These are phyloP conservation scores for Aspergillus sp. DNA, from an alignment of 2,329 filamentous ascomycete species.

Conservation along the genomic window DNA sequence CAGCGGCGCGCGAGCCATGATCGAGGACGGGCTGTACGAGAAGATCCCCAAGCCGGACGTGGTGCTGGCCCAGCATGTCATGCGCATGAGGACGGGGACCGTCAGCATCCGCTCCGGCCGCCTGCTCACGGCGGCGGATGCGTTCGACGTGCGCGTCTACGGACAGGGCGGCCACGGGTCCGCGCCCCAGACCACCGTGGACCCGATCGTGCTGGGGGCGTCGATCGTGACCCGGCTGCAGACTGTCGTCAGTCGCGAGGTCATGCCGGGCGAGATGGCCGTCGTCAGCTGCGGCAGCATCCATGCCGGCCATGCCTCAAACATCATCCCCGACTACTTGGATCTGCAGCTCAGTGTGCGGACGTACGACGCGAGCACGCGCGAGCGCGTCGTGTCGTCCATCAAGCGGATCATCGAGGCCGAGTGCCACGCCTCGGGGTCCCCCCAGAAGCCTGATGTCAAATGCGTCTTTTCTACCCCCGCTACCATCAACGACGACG, in stretches of 20 bases:
- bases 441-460: slow-evolving; percentile 44
- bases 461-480: slow-evolving; percentile 46
- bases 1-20: slow-evolving; percentile 59
- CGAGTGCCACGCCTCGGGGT: slow-evolving; percentile 53
- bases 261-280: slow-evolving; percentile 39
- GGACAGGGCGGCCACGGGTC: slow-evolving; percentile 47
- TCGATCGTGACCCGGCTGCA: slow-evolving; percentile 43
- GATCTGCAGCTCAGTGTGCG: slow-evolving; percentile 45
- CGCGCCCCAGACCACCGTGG: slow-evolving; percentile 45
- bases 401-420: slow-evolving; percentile 50
- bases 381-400: slow-evolving; percentile 34
- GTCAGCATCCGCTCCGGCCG: slow-evolving; percentile 33
- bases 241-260: slow-evolving; percentile 40
- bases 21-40: slow-evolving; percentile 57
- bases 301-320: slow-evolving; percentile 43
- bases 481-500: slow-evolving; percentile 52
- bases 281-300: slow-evolving; percentile 48
- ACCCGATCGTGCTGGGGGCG: slow-evolving; percentile 48
- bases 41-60: slow-evolving; percentile 56
- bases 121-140: slow-evolving; percentile 36
- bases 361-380: slow-evolving; percentile 29
- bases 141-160: slow-evolving; percentile 36
- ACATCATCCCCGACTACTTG: slow-evolving; percentile 46
- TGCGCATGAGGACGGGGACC: slow-evolving; percentile 37
- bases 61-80: slow-evolving; percentile 57